Percentiles rank a stretch among this genome's conserved stretches.
These are phyloP conservation scores for Chlorophyllum brunneum DNA, from an alignment of 768 basidiomycete species.

Conservation along the genomic window DNA sequence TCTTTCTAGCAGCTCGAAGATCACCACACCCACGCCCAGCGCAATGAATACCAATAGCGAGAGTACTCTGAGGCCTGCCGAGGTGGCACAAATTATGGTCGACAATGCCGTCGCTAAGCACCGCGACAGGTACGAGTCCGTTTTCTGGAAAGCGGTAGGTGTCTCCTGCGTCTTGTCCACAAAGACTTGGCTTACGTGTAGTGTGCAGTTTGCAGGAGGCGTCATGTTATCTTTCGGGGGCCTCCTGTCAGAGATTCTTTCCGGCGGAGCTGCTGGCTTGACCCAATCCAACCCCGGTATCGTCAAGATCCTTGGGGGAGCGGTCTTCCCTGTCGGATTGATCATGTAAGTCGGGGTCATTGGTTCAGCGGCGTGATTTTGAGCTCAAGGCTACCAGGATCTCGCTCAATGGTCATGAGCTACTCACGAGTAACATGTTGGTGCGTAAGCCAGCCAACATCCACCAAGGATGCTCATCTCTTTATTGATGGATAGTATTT, in stretches of 20 bases:
- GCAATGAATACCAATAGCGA: background rate
- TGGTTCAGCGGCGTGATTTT: no score
- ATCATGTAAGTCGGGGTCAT: slow-evolving; percentile 75
- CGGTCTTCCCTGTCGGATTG: slow-evolving; percentile 75
- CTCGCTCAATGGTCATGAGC: slow-evolving; percentile 63
- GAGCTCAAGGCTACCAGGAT: slow-evolving; percentile 45
- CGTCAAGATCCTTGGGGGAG: slow-evolving; percentile 60
- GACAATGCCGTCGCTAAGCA: slow-evolving; percentile 60
- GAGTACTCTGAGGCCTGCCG: slow-evolving; percentile 35
- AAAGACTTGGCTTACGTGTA: background rate
- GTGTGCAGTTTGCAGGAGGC: slow-evolving; percentile 58
- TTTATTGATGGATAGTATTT: slow-evolving; percentile 41
- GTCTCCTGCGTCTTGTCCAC: background rate
- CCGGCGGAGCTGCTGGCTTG: slow-evolving; percentile 54
- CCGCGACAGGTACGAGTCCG: slow-evolving; percentile 50
- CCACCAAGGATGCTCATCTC: background rate
- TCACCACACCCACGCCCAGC: no score
- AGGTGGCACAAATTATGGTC: slow-evolving; percentile 57
- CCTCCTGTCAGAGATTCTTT: slow-evolving; percentile 54
- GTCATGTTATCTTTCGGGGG: slow-evolving; percentile 76
- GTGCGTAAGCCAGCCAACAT: slow-evolving; percentile 26
- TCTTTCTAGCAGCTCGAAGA: no score
- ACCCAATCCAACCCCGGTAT: slow-evolving; percentile 57
- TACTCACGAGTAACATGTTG: slow-evolving; percentile 78
- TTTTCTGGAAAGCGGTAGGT: slow-evolving; percentile 70